Percentiles rank a stretch among this genome's conserved stretches.
These are phyloP conservation scores for Saccharomyces pastorianus DNA, from an alignment of 1,139 yeast genomes.

Conservation along the genomic window DNA sequence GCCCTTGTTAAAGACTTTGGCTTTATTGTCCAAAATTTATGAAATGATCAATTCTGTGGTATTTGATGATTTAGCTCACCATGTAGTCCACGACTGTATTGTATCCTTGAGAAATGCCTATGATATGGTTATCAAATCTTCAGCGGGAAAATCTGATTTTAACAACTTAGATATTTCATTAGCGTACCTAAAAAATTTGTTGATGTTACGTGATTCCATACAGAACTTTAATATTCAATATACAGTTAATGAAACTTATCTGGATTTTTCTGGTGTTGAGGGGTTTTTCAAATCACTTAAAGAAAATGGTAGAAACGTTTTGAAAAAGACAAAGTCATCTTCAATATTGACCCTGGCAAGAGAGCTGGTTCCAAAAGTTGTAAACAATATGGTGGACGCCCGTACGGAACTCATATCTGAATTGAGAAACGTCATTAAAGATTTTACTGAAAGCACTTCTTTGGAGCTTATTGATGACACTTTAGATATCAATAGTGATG, in stretches of 20 bases:
- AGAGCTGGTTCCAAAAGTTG: slow-evolving; percentile 74
- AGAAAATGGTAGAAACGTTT: slow-evolving; percentile 8
- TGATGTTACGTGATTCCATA: slow-evolving; percentile 62
- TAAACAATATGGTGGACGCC: slow-evolving; percentile 80
- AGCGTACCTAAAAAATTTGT: slow-evolving; percentile 62
- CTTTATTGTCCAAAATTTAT: slow-evolving; percentile 67
- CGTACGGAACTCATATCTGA: slow-evolving; percentile 68
- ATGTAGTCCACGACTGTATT: slow-evolving; percentile 73
- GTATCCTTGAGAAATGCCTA: slow-evolving; percentile 49
- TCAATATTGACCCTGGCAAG: slow-evolving; percentile 49
- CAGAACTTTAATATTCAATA: slow-evolving; percentile 75
- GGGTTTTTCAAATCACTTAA: slow-evolving; percentile 47
- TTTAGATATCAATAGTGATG: slow-evolving; percentile 12
- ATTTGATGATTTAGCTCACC: slow-evolving; percentile 85
- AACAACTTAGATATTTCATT: slow-evolving; percentile 50
- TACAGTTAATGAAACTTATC: slow-evolving; percentile 59
- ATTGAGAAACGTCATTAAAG: slow-evolving; percentile 61
- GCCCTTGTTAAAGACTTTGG: slow-evolving; percentile 65
- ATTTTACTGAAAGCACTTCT: slow-evolving; percentile 43
- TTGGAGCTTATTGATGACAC: slow-evolving; percentile 30
- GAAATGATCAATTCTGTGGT: slow-evolving; percentile 68
- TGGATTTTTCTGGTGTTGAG: slow-evolving; percentile 73
- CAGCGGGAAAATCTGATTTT: slow-evolving; percentile 31
- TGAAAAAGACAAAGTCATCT: slow-evolving; percentile 8
- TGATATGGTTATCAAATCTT: slow-evolving; percentile 33